Percentiles rank a stretch among this genome's conserved stretches.
These are phyloP conservation scores for Sistotremastrum niveocremeum DNA, from an alignment of 768 basidiomycete species.

Conservation along the genomic window DNA sequence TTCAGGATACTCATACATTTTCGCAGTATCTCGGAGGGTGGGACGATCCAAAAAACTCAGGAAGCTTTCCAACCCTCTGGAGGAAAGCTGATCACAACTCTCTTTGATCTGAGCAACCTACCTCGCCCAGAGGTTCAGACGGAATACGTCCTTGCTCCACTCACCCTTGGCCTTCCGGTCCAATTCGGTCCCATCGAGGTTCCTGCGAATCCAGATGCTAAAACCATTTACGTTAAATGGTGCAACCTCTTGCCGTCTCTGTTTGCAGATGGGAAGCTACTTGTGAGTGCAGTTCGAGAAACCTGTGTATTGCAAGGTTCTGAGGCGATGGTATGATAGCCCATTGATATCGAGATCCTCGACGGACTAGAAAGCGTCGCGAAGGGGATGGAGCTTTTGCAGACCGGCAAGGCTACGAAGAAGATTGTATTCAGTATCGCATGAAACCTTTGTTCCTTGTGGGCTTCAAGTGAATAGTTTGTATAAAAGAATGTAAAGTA, in stretches of 20 bases:
- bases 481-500: too few species aligned
- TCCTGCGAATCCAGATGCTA: neutral
- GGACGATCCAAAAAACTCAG: neutral
- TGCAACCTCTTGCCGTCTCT: neutral
- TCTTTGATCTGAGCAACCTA: neutral
- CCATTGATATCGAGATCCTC: too few species aligned
- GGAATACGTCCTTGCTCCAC: neutral
- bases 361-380: too few species aligned
- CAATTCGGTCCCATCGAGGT: neutral
- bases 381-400: too few species aligned
- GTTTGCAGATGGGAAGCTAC: neutral
- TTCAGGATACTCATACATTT: neutral
- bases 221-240: neutral
- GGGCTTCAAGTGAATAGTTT: too few species aligned
- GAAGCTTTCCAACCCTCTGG: neutral
- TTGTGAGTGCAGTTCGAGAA: neutral
- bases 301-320: too few species aligned
- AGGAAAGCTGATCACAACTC: neutral
- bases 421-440: too few species aligned
- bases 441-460: too few species aligned
- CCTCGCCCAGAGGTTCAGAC: neutral
- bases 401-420: too few species aligned
- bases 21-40: neutral
- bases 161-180: neutral
- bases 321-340: too few species aligned